Evolutionary conservation across 371 early-diverging fungal genomes (phyloP), one percentile per base, ranked within the genome.

Genomic region (Encephalitozoon intestinalis): DNA sequence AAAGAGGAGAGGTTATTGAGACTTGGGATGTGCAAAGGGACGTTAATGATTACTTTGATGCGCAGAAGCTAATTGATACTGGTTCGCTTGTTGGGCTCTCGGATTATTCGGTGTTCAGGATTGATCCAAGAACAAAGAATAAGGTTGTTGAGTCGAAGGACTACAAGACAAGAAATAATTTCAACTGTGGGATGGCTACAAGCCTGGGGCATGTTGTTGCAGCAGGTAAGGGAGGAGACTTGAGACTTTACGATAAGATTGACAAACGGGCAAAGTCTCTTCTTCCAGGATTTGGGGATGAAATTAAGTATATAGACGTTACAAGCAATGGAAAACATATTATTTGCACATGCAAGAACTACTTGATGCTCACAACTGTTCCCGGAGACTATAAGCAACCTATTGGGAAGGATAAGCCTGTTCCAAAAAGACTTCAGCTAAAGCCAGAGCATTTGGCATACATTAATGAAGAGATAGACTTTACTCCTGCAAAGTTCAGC

Each of bases 401-500:
- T 39, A 46, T 77, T 15, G 81, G 81, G 7, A 82, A 78, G 51
- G 43, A 82, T 26, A 88, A 89, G 86, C 91, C 92, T 4, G 82
- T 84, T 23, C 91, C 93, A 37, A 86, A 85, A 64, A 88, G 90
- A 63, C 87, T 96, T 30, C 89, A 90, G 77, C 86, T 96, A 34
- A 87, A 87, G 76, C 95, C 95, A 1, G 91, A 94, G 82, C 94
- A 96, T 78, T 88, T 92, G 31, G 90, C 90, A 4, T 86, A 88
- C 40, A 91, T 94, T 87, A 88, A 88, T 8, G 83, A 81, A 15
- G 80, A 78, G 40, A 86, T 93, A 9, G 82, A 86, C 39, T 96
- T 95, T 73, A 93, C 94, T 12, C 88, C 92, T 6, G 96, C 94
- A 3, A 87, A 88, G 51, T 95, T 96, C 87, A 92, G 93, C 85